These are phyloP conservation scores for Xylariales sp. DNA, from an alignment of 2,329 filamentous ascomycete genomes.

Conservation along the genomic window DNA sequence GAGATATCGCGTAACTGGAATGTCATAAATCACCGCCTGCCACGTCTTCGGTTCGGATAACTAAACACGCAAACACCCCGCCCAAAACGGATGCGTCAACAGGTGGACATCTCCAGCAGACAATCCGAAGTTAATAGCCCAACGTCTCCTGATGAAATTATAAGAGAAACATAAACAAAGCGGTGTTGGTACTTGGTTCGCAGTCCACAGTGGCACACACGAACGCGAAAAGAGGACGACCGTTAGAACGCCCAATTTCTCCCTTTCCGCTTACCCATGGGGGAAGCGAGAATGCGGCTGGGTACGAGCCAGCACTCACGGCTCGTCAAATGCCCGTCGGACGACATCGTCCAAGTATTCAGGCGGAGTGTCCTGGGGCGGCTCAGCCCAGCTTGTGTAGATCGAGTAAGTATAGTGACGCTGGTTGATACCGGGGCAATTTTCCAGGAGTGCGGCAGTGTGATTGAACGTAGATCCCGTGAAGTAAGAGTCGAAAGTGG, in stretches of 20 bases:
- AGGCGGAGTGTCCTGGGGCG: background rate
- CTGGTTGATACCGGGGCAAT: background rate
- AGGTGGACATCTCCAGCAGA: too few relatives aligned
- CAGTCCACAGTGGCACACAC: too few relatives aligned
- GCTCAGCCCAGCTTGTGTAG: slow-evolving; percentile 1
- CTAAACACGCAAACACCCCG: too few relatives aligned
- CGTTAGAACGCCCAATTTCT: background rate
- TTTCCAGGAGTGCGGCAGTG: background rate
- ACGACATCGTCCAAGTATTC: background rate
- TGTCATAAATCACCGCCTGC: too few relatives aligned
- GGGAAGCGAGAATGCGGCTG: background rate
- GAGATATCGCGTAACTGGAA: too few relatives aligned
- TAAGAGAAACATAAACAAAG: too few relatives aligned
- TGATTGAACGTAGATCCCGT: background rate
- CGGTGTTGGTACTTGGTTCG: too few relatives aligned
- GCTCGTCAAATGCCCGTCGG: background rate
- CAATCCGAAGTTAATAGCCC: too few relatives aligned
- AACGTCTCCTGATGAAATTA: too few relatives aligned
- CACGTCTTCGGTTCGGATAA: too few relatives aligned
- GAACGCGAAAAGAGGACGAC: too few relatives aligned
- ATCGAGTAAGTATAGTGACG: background rate
- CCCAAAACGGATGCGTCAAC: too few relatives aligned
- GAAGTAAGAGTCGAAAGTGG: background rate
- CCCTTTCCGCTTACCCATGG: background rate
- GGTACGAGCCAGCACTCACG: background rate